These are phyloP conservation scores for Ehretia macrophylla DNA, from an alignment of 257 asterid genomes.

Conservation along the genomic window DNA sequence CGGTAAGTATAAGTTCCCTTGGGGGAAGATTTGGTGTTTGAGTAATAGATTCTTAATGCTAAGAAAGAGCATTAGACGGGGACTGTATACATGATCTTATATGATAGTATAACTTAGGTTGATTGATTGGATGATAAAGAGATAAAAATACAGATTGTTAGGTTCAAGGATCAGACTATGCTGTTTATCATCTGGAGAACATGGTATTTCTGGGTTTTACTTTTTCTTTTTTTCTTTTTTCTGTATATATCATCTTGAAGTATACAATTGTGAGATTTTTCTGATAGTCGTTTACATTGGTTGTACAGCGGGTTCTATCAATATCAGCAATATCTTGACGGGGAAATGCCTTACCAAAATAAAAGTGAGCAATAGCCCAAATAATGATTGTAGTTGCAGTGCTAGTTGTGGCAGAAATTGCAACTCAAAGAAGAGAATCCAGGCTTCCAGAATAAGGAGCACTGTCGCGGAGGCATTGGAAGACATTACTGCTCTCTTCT, in stretches of 20 bases:
- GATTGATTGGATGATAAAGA: too few species aligned
- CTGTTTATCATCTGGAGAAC: too few species aligned
- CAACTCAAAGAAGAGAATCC: slow-evolving; percentile 47
- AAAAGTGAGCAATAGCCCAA: slow-evolving; percentile 58
- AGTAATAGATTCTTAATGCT: neutral
- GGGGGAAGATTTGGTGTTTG: neutral
- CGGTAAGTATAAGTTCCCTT: slow-evolving; percentile 46
- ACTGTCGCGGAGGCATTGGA: slow-evolving; percentile 86
- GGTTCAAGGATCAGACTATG: too few species aligned
- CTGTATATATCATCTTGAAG: neutral
- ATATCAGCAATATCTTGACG: slow-evolving; percentile 86
- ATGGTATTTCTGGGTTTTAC: neutral
- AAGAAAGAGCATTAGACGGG: too few species aligned
- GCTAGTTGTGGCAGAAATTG: slow-evolving; percentile 54
- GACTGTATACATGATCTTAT: too few species aligned
- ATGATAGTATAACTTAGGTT: too few species aligned
- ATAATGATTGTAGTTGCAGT: slow-evolving; percentile 55
- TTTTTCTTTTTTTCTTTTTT: neutral
- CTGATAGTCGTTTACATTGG: slow-evolving; percentile 7
- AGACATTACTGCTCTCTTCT: slow-evolving; percentile 93
- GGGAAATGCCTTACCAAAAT: slow-evolving; percentile 97
- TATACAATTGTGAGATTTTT: neutral
- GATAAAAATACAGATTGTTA: too few species aligned
- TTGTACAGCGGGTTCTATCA: slow-evolving; percentile 87
- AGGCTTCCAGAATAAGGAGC: slow-evolving; percentile 54